These are phyloP conservation scores for Hymenoscyphus occultus DNA, from an alignment of 2,329 filamentous ascomycete species.

Conservation along the genomic window DNA sequence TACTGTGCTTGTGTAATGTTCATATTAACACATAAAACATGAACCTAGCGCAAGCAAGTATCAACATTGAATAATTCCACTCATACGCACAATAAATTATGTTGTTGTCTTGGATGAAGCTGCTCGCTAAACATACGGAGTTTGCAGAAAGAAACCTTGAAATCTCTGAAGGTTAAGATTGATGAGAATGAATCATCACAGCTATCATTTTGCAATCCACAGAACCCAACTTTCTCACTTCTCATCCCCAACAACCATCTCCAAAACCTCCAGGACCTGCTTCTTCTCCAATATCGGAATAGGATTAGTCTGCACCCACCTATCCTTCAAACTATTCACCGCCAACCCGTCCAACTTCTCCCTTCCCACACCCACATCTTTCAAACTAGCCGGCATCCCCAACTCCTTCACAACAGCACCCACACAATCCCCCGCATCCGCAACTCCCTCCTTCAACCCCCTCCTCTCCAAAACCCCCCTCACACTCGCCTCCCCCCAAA, in stretches of 20 bases:
- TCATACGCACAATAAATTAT: too few species aligned
- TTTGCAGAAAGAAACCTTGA: too few species aligned
- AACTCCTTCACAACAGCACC: constrained; percentile 50
- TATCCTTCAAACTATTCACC: constrained; percentile 48
- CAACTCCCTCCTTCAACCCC: constrained; percentile 22
- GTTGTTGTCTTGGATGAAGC: too few species aligned
- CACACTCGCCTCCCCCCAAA: constrained; percentile 26
- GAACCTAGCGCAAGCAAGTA: too few species aligned
- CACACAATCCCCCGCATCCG: constrained; percentile 51
- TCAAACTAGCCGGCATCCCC: constrained; percentile 52
- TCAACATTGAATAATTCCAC: too few species aligned
- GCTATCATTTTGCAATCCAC: background rate
- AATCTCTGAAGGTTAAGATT: too few species aligned
- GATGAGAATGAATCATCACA: too few species aligned
- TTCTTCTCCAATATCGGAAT: constrained; percentile 45
- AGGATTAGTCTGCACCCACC: constrained; percentile 50
- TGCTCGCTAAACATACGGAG: too few species aligned
- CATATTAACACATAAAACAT: too few species aligned
- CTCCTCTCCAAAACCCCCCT: constrained; percentile 18
- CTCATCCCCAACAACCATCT: constrained; percentile 27
- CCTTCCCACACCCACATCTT: constrained; percentile 48
- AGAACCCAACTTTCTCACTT: background rate
- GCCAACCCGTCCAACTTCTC: constrained; percentile 49
- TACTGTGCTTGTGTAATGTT: too few species aligned
- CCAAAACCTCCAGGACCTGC: constrained; percentile 52